Evolutionary conservation across 768 basidiomycete genomes (phyloP), one percentile per base, ranked within the genome.

Genomic region (Tremella mesenterica): DNA sequence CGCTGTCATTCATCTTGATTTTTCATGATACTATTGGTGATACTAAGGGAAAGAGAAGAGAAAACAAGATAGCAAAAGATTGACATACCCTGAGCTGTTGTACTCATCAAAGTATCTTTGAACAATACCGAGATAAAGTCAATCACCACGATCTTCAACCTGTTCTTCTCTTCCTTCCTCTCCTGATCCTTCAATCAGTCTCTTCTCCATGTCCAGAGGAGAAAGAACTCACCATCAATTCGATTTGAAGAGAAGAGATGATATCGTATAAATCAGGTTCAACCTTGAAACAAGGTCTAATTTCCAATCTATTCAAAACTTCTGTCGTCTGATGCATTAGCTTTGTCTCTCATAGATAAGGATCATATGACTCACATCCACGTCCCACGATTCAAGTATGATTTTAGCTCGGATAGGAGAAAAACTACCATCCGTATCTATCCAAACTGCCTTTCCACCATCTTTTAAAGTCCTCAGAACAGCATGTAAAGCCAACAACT

Each of bases 341-440:
- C 54, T 28, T 14, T 2, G 7, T 3, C 47, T 16, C 31, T 14
- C 16, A 10, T 12, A 44, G 6, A 28, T 21, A n/a, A n/a, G n/a
- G n/a, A n/a, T n/a, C 44, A 23, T n/a, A 3, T 16, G 28, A 28
- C 67, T 48, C 38, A 69, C 67, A 9, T 57, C 33, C 9, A 52
- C 46, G 9, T 56, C 50, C 56, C 52, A 55, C 0, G 27, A n/a
- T 12, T 59, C 59, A 4, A 71, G 53, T 7, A 71, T 57, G 16
- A 44, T 29, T 21, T 44, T 52, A 10, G 69, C 69, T 31, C 72
- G 31, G 13, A 57, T 48, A 3, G 68, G 58, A n/a, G 52, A 45
- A 44, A 73, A 71, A 6, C 56, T 58, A 5, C 64, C 68, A n/a
- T 69, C 61, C 7, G 66, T 61, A 43, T 73, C 72, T 8, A 73